phyloP scores from a whole-genome alignment of 495 filamentous ascomycete species.

The Aspergillus egyptiacus region DNA sequence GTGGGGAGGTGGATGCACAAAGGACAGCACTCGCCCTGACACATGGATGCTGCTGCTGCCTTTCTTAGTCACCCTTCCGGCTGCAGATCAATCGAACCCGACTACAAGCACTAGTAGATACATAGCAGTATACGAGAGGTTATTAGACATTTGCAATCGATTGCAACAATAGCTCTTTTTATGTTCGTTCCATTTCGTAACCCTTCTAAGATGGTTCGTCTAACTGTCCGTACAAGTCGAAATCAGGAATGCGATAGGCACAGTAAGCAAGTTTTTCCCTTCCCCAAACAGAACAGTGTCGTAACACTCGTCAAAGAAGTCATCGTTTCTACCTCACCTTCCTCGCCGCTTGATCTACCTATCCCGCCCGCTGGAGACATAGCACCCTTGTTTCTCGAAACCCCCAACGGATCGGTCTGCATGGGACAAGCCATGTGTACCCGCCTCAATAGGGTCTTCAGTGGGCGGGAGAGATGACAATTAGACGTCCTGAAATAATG shows the following conservation, averaged over 20 bases:
- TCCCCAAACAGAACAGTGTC: conserved; percentile 30
- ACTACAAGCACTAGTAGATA: too few relatives aligned
- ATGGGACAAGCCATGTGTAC: conserved; percentile 7
- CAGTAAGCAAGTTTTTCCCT: conserved; percentile 21
- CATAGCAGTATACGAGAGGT: too few relatives aligned
- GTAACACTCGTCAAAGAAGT: conserved; percentile 35
- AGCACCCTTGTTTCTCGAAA: conserved; percentile 8
- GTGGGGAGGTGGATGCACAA: conserved; percentile 15
- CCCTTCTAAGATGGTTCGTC: conserved; percentile 23
- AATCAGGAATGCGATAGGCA: conserved; percentile 20
- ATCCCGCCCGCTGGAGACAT: conserved; percentile 12
- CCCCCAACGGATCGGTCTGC: conserved; percentile 4
- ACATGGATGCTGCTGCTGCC: neutral
- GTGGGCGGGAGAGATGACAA: conserved; percentile 13
- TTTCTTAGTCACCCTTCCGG: conserved; percentile 2
- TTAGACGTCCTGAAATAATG: conserved; percentile 23
- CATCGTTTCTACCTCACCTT: conserved; percentile 23
- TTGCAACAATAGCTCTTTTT: neutral
- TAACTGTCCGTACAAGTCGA: conserved; percentile 32
- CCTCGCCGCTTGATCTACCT: conserved; percentile 10
- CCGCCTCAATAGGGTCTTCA: conserved; percentile 3
- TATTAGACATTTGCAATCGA: neutral
- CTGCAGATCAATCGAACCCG: conserved; percentile 5
- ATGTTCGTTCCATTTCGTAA: conserved; percentile 22
- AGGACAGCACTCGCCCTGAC: conserved; percentile 4